These are phyloP conservation scores for Globisporangium parvum DNA, from an alignment of 352 stramenopile genomes.

Conservation along the genomic window DNA sequence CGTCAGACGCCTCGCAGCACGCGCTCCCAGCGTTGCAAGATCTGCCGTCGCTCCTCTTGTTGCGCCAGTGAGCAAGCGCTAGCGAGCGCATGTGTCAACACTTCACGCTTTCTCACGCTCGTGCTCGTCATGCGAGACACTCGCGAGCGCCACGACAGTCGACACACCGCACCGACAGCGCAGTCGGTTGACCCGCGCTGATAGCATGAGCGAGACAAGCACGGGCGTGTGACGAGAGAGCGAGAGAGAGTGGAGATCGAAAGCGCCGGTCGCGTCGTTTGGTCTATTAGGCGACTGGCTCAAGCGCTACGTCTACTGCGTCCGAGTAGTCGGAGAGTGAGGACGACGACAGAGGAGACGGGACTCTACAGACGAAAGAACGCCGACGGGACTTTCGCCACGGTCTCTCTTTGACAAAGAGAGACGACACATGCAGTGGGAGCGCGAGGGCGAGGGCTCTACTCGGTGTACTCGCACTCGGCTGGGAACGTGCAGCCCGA, in stretches of 20 bases:
- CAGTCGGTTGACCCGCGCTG: too few relatives aligned
- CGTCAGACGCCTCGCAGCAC: too few relatives aligned
- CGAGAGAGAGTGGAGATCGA: constrained; percentile 4
- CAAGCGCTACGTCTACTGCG: background rate
- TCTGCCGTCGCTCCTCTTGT: too few relatives aligned
- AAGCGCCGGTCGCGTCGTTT: constrained; percentile 17
- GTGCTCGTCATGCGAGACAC: too few relatives aligned
- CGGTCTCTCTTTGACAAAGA: background rate
- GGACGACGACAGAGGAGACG: background rate
- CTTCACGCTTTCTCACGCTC: too few relatives aligned
- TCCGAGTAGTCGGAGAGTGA: too few relatives aligned
- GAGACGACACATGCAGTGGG: background rate
- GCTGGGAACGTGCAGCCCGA: constrained; percentile 95
- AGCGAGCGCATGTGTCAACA: too few relatives aligned
- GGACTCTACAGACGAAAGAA: constrained; percentile 11
- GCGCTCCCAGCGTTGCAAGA: too few relatives aligned
- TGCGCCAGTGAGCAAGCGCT: too few relatives aligned
- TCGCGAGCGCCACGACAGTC: too few relatives aligned
- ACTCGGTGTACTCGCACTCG: constrained; percentile 89
- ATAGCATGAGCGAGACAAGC: too few relatives aligned
- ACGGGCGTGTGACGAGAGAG: background rate
- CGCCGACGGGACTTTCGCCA: constrained; percentile 23
- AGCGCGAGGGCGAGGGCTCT: constrained; percentile 14
- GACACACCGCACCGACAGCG: too few relatives aligned
- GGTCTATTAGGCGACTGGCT: constrained; percentile 4